A percentile compares a stretch with the other conserved stretches of the same genome.
Conservation (phyloP, 768 basidiomycete genomes). For the Lentinula aciculospora region DNA sequence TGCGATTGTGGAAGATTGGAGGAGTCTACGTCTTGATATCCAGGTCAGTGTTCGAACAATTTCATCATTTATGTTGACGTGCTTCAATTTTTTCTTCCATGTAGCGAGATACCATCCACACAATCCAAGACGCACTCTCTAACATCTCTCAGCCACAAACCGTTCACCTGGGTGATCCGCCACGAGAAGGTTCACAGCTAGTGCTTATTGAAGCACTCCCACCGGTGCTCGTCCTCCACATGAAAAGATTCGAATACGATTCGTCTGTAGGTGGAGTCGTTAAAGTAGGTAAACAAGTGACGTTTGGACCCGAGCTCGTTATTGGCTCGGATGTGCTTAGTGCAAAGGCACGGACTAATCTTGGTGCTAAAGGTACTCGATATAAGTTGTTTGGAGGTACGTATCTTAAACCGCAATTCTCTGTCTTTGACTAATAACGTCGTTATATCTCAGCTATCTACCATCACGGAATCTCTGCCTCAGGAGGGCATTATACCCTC, state of each 20-base stretch:
- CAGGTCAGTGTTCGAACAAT: slow-evolving; percentile 43
- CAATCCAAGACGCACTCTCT: slow-evolving; percentile 78
- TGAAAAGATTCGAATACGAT: slow-evolving; percentile 91
- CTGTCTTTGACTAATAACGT: not conserved
- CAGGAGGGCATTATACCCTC: slow-evolving; percentile 93
- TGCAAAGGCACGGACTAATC: slow-evolving; percentile 27
- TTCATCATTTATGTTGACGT: too few relatives aligned
- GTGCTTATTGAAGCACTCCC: slow-evolving; percentile 77
- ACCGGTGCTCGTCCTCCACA: slow-evolving; percentile 77
- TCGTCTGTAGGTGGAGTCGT: slow-evolving; percentile 67
- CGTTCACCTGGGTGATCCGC: slow-evolving; percentile 62
- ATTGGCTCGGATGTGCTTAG: slow-evolving; percentile 70
- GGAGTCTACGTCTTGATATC: slow-evolving; percentile 84
- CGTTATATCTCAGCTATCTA: slow-evolving; percentile 57
- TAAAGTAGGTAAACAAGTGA: slow-evolving; percentile 80
- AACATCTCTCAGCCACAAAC: slow-evolving; percentile 75
- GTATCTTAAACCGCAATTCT: slow-evolving; percentile 14
- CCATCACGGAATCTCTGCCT: slow-evolving; percentile 88
- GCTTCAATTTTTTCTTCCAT: not conserved
- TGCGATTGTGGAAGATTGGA: slow-evolving; percentile 88
- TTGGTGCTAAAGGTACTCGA: slow-evolving; percentile 32
- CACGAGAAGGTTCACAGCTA: slow-evolving; percentile 62
- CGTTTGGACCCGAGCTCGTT: slow-evolving; percentile 73
- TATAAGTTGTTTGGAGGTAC: slow-evolving; percentile 85
- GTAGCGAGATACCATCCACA: slow-evolving; percentile 67